phyloP scores from a whole-genome alignment of 768 basidiomycete genomes.

The Porpolomopsis calyptriformis region DNA sequence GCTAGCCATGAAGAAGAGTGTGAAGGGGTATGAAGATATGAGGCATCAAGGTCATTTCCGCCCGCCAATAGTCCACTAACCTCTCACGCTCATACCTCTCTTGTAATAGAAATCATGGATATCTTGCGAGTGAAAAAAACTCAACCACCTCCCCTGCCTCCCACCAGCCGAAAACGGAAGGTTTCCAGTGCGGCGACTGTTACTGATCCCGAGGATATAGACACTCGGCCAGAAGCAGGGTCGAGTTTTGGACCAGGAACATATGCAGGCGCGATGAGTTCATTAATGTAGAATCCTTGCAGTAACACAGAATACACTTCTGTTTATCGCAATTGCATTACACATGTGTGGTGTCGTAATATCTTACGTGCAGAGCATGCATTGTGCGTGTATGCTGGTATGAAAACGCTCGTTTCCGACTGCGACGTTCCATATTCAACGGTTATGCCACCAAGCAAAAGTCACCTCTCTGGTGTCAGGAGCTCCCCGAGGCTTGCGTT shows the following conservation, averaged over 20 bases:
- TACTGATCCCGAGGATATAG: constrained; percentile 29
- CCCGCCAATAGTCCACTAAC: not conserved
- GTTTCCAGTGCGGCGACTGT: constrained; percentile 42
- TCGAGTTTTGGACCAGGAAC: constrained; percentile 25
- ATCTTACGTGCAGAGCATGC: not conserved
- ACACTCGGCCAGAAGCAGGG: constrained; percentile 17
- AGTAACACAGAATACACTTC: too few species aligned
- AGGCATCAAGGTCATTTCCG: constrained; percentile 51
- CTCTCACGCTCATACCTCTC: constrained; percentile 6
- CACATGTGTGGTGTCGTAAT: too few species aligned
- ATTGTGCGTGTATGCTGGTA: too few species aligned
- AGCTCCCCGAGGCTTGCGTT: too few species aligned
- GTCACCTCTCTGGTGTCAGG: not conserved
- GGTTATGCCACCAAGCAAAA: too few species aligned
- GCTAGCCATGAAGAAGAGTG: constrained; percentile 66
- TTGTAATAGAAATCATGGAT: constrained; percentile 61
- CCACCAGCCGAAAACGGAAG: constrained; percentile 34
- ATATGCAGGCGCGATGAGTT: constrained; percentile 3
- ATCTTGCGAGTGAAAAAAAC: constrained; percentile 68
- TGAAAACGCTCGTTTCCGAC: too few species aligned
- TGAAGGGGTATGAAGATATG: constrained; percentile 75
- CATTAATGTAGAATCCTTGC: too few species aligned
- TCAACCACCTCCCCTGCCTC: constrained; percentile 31
- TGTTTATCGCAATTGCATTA: too few species aligned
- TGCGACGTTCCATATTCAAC: too few species aligned